Evolutionary conservation across 176 grass and related monocot genomes (phyloP).

Genomic region (Alloteropsis semialata): DNA sequence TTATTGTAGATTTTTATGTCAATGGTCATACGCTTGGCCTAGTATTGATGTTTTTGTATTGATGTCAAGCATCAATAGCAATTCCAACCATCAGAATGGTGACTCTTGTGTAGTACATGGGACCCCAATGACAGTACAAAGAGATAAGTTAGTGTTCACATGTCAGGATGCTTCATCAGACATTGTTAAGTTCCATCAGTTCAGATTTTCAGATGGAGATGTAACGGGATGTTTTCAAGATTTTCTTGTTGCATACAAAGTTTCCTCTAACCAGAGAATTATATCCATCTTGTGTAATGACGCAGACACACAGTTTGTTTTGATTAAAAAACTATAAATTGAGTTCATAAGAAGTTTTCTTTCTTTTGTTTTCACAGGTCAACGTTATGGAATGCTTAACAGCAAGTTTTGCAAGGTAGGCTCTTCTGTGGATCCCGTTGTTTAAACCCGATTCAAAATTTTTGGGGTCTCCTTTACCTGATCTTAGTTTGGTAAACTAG

Average conservation of each 20-base stretch:
- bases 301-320: not conserved
- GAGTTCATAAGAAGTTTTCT: not conserved
- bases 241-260: not conserved
- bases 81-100: not conserved
- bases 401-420: conserved; percentile 47
- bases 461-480: not conserved
- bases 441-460: not conserved
- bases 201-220: not conserved
- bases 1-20: not conserved
- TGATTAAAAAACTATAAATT: not conserved
- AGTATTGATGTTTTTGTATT: not conserved
- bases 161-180: not conserved
- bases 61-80: too few species aligned
- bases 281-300: not conserved
- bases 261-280: not conserved
- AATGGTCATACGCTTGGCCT: not conserved
- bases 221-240: not conserved
- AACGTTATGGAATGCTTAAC: conserved; percentile 62
- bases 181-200: not conserved
- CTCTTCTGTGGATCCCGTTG: not conserved
- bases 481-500: not conserved
- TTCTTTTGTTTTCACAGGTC: not conserved
- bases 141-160: not conserved
- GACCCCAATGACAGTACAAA: not conserved
- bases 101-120: not conserved